Evolutionary conservation across 1,284 basidiomycete species (phyloP), one percentile per base, ranked within the genome.

Genomic region (Ceratobasidium sp.): DNA sequence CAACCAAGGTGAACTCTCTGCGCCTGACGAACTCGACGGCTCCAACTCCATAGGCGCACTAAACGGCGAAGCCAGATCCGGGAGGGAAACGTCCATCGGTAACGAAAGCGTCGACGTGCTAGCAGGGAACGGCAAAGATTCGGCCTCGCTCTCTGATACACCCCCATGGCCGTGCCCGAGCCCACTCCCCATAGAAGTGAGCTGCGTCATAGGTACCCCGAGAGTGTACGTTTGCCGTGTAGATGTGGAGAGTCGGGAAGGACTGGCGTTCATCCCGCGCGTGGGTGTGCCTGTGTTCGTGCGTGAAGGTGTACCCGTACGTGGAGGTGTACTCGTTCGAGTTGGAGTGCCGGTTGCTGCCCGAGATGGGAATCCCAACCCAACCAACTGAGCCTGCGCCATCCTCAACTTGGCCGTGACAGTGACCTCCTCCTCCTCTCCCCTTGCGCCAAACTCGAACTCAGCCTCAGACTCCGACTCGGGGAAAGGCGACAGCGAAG

Each of bases 141-240:
- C 67, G 1, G 67, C 54, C n/a, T 70, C 67, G 43, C 54, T 58
- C 30, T 70, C 67, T 1, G 67, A 70, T 21, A 43, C 41, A 23
- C 59, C 43, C 26, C 43, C 62, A 35, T 18, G 7, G 1, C 1
- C 30, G 13, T 57, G 18, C 13, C 18, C 26, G 5, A 49, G 16
- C 11, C 21, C 49, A 8, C 43, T 26, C 14, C 44, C 44, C 8
- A 28, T 18, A 11, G 67, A 70, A 3, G 67, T 32, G 13, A 70
- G 18, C 38, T 70, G 67, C 23, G 67, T 70, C 67, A 70, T 70
- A 8, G 67, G 67, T 2, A 70, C 67, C 14, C 67, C 67, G 43
- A 70, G 26, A 11, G 59, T 62, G 16, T 62, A 62, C 0, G 59
- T 47, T 1, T 46, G 59, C 32, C 47, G 46, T 23, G 49, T 50